These are phyloP conservation scores for Populus hybrid DNA, from an alignment of 441 rosid genomes.

Conservation along the genomic window DNA sequence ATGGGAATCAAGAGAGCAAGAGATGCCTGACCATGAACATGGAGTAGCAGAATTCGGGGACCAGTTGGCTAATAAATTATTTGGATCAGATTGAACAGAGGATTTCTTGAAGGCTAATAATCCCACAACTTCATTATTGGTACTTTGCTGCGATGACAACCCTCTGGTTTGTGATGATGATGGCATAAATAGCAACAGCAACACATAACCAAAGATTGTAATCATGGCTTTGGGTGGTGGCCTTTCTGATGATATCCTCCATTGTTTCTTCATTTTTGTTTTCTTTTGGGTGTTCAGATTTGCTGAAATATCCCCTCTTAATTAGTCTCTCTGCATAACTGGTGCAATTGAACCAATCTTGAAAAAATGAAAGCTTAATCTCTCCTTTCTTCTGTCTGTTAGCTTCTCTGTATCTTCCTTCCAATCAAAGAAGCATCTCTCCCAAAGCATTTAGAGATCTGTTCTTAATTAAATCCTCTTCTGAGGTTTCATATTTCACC, in stretches of 20 bases:
- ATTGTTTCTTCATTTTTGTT: conserved; percentile 29
- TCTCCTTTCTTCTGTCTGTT: background rate
- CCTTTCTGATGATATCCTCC: conserved; percentile 19
- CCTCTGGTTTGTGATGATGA: conserved; percentile 31
- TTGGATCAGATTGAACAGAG: conserved; percentile 65
- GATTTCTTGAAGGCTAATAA: conserved; percentile 56
- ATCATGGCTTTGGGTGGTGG: conserved; percentile 10
- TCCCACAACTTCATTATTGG: conserved; percentile 33
- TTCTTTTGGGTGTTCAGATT: background rate
- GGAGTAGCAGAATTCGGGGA: conserved; percentile 38
- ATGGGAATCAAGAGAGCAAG: conserved; percentile 44
- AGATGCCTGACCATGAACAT: conserved; percentile 74
- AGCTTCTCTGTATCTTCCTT: background rate
- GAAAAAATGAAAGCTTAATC: background rate
- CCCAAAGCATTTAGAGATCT: background rate
- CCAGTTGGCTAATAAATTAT: conserved; percentile 51
- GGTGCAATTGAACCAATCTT: background rate
- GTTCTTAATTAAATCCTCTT: background rate
- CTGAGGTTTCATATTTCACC: background rate
- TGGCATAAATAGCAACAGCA: conserved; percentile 25
- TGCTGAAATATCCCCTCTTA: background rate
- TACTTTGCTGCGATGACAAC: conserved; percentile 28
- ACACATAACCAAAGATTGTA: conserved; percentile 21
- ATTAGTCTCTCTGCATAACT: background rate
- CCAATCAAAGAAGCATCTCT: background rate